Evolutionary conservation across 1,139 yeast genomes (phyloP), one percentile per base, ranked within the genome.

Genomic region (Suhomyces yuchorum): DNA sequence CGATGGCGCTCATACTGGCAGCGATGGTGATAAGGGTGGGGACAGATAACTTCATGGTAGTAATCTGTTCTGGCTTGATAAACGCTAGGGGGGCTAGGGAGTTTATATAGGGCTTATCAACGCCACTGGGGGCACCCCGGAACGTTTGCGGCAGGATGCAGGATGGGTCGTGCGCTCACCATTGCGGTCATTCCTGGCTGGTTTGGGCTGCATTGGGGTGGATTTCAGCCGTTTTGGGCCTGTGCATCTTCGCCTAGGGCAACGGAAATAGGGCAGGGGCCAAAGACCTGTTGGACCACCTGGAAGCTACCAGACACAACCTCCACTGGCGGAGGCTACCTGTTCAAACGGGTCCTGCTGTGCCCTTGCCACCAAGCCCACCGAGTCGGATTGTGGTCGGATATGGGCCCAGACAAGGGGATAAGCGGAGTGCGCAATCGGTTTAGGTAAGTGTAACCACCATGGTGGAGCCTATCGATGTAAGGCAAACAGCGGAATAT

Each of bases 31-130:
- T 57, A n/a, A 64, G 51, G 23, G 65, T 53, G 22, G 62, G 48
- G 41, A 56, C 44, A 39, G 68, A 56, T 40, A 71, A 57, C 60
- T 63, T 71, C 77, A 71, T 71, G 22, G 22, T 38, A 20, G 40
- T 7, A 30, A 18, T 17, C 22, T 15, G 24, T 19, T 37, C 18
- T 32, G 22, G 3, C 8, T 17, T 12, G 12, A 14, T 12, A 18
- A 14, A 8, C 9, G 24, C 7, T 12, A 8, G 14, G 41, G 41
- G 41, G 41, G 32, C 8, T 14, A 7, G 11, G 19, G 12, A 12
- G 12, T 18, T 37, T 37, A 37, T 37, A 37, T 37, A 37, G 23
- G 23, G 30, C 40, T 37, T 37, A 37, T 37, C 40, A 8, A 24
- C 32, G 23, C 32, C 41, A 18, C 34, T 26, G 41, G 24, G 19